Conservation (phyloP, 2,329 filamentous ascomycete genomes). For the Calonectria pteridis region DNA sequence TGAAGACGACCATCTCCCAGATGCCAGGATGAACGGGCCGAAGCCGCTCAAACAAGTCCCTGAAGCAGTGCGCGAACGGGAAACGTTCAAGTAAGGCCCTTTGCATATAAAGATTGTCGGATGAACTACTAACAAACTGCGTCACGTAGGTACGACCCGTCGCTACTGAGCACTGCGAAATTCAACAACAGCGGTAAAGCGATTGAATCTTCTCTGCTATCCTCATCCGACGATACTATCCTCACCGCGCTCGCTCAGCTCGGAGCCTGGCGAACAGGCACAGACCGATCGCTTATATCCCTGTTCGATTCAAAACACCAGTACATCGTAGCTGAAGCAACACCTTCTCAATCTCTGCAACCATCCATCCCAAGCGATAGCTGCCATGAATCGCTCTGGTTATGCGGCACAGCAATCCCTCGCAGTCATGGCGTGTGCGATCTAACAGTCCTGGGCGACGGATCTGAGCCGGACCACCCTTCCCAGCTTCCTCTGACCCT, state of each 20-base stretch:
- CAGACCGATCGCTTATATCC: slow-evolving; percentile 60
- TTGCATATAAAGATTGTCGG: too few relatives aligned
- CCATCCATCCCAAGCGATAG: slow-evolving; percentile 24
- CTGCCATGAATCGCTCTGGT: slow-evolving; percentile 35
- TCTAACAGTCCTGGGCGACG: slow-evolving; percentile 34
- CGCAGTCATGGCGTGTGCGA: slow-evolving; percentile 47
- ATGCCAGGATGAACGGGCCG: neutral
- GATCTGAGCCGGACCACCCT: neutral
- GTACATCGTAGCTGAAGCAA: slow-evolving; percentile 65
- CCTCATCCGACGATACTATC: slow-evolving; percentile 49
- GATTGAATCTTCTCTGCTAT: slow-evolving; percentile 40
- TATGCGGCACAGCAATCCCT: slow-evolving; percentile 49
- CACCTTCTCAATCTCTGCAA: slow-evolving; percentile 53
- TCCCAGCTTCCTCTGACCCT: slow-evolving; percentile 48
- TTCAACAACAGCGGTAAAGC: slow-evolving; percentile 37
- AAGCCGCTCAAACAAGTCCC: neutral
- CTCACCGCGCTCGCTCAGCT: slow-evolving; percentile 65
- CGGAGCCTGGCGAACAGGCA: slow-evolving; percentile 56
- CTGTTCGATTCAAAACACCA: slow-evolving; percentile 63
- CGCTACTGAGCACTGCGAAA: neutral
- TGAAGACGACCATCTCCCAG: too few relatives aligned
- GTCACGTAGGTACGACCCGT: neutral
- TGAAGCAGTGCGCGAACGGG: neutral
- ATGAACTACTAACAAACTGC: neutral
- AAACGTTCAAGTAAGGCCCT: neutral